phyloP scores from a whole-genome alignment of 768 basidiomycete species.

The Podaxis mareebaensis region DNA sequence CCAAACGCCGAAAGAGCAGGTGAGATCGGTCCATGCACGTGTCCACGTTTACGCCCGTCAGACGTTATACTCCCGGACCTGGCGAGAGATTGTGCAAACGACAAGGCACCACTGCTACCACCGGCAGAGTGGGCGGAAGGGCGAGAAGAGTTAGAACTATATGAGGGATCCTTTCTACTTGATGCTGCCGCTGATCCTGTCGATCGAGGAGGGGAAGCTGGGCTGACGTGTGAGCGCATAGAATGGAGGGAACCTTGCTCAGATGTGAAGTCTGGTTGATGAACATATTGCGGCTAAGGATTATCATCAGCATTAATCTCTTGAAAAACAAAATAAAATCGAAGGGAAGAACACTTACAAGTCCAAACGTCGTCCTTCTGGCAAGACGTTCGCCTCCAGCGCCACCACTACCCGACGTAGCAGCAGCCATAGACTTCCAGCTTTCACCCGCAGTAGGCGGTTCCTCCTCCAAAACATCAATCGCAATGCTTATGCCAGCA shows the following conservation, averaged over 20 bases:
- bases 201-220: conserved; percentile 44
- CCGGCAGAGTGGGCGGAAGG: conserved; percentile 47
- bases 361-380: conserved; percentile 61
- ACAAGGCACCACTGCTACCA: conserved; percentile 32
- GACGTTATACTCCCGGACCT: conserved; percentile 57
- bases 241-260: conserved; percentile 70
- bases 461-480: conserved; percentile 69
- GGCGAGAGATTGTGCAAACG: conserved; percentile 37
- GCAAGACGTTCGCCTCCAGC: conserved; percentile 28
- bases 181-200: conserved; percentile 56
- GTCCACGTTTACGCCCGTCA: conserved; percentile 43
- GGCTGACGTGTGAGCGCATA: conserved; percentile 52
- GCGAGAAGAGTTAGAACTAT: conserved; percentile 56
- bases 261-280: conserved; percentile 45
- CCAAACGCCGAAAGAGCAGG: conserved; percentile 57
- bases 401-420: conserved; percentile 24
- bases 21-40: conserved; percentile 32
- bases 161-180: conserved; percentile 35
- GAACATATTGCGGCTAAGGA: conserved; percentile 44
- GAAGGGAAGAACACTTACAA: conserved; percentile 42
- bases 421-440: conserved; percentile 58
- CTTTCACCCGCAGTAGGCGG: conserved; percentile 62
- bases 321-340: conserved; percentile 8
- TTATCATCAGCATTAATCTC: conserved; percentile 5
- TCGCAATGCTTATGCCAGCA: conserved; percentile 40